A percentile compares a stretch with the other conserved stretches of the same genome.
phyloP scores from a whole-genome alignment of 139 green algal genomes.

The Volvox reticuliferus region DNA sequence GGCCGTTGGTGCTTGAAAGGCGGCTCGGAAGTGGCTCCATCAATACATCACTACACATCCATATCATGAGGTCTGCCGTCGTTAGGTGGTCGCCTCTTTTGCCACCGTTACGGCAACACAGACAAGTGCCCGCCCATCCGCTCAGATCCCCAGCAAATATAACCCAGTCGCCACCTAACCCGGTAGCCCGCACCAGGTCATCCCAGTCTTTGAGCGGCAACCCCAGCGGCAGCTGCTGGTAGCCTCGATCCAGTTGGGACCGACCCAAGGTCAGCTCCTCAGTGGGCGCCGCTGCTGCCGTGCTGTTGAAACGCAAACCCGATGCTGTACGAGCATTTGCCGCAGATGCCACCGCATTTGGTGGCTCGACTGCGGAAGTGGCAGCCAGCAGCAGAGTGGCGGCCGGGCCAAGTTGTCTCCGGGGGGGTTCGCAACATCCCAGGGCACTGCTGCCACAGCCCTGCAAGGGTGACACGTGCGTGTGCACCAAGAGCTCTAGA shows the following conservation, averaged over 20 bases:
- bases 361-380: background rate
- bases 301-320: background rate
- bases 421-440: background rate
- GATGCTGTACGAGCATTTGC: background rate
- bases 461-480: background rate
- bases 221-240: slow-evolving; percentile 29
- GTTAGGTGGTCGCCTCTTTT: too few species aligned
- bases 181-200: background rate
- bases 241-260: slow-evolving; percentile 34
- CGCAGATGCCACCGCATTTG: background rate
- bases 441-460: slow-evolving; percentile 30
- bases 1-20: too few species aligned
- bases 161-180: too few species aligned
- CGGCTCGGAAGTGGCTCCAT: too few species aligned
- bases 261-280: background rate
- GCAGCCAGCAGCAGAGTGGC: background rate
- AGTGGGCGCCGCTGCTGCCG: background rate
- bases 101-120: too few species aligned
- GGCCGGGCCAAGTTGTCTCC: too few species aligned
- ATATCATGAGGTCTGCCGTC: too few species aligned
- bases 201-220: slow-evolving; percentile 17
- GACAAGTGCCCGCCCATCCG: too few species aligned
- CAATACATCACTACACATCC: too few species aligned
- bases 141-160: too few species aligned
- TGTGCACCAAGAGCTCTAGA: too few species aligned